Base-by-base conservation (phyloP, 2,329 filamentous ascomycete genomes). In the Trichoderma sp. region DNA sequence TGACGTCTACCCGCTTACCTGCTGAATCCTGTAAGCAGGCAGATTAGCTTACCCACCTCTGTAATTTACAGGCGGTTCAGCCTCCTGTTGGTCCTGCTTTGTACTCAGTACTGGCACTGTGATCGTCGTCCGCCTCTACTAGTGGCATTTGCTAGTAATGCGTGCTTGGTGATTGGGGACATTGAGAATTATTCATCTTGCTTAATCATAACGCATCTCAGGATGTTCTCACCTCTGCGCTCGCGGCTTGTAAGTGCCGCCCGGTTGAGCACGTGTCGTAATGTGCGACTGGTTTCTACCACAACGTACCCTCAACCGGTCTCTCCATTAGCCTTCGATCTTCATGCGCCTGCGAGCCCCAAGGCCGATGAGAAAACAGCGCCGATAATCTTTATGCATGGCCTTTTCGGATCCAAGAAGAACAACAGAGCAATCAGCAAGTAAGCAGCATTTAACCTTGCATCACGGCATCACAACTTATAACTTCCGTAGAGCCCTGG, bases 371-470 rank as follows among this genome's bases (percentile, higher is more conserved):
- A 81, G 70, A 80, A 85, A 77, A 79, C 81, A 72, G 81, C 83
- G 51, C 93, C 95, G 2, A 93, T 98, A 74, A 83, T 98, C 73
- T 92, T 98, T 75, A 89, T 98, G 78, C 95, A 98, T 80, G 95
- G 96, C 1, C 86, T 98, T 12, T 98, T 98, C 78, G 95, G 95
- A 24, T 97, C 93, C 47, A 97, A 97, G 84, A 94, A 93, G 84
- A 98, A 98, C 80, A 97, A 98, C 80, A 87, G 95, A 81, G 93
- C 88, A 78, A 96, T 98, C 74, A 97, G 94, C 91, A 97, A 94
- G 95, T 97, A 85, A 81, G 15, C 47, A 3, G 30, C 36, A 18
- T 12, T 32, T 5, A 3, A 14, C 69, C 6, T 18, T 12, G 26
- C 56, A 15, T 12, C 6, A 9, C 15, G n/a, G n/a, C 56, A 14